phyloP scores from a whole-genome alignment of 345 rosid genomes.

The Euclidium syriacum region DNA sequence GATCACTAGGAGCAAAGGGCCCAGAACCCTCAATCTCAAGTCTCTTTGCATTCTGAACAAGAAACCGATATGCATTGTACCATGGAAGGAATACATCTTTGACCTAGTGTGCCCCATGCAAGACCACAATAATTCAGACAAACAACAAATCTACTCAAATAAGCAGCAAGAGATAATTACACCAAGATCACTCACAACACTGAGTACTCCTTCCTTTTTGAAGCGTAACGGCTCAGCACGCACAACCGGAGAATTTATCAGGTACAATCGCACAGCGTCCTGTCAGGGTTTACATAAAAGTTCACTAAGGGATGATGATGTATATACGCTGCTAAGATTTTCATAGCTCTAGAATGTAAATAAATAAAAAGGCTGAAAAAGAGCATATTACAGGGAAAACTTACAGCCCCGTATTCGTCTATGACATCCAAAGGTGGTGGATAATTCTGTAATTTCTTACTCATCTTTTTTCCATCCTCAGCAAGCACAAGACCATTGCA shows the following conservation, averaged over 20 bases:
- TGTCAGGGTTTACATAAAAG: conserved; percentile 26
- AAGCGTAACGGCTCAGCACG: conserved; percentile 95
- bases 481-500: conserved; percentile 99
- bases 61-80: conserved; percentile 98
- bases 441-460: conserved; percentile 81
- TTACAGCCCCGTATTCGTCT: conserved; percentile 92
- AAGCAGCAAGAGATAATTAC: neutral
- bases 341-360: neutral
- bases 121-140: conserved; percentile 9
- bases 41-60: conserved; percentile 96
- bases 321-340: neutral
- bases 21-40: conserved; percentile 82
- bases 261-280: conserved; percentile 94
- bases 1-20: conserved; percentile 63
- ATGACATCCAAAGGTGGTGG: conserved; percentile 91
- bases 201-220: conserved; percentile 84
- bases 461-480: conserved; percentile 99
- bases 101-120: conserved; percentile 47
- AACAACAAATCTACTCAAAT: conserved; percentile 11
- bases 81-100: conserved; percentile 99
- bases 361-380: neutral
- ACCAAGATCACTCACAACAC: conserved; percentile 70
- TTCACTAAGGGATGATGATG: conserved; percentile 4
- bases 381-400: conserved; percentile 20
- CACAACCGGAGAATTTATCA: conserved; percentile 96